Evolutionary conservation across 352 stramenopile genomes (phyloP), one percentile per base, ranked within the genome.

Genomic region (Phytopythium kandeliae): DNA sequence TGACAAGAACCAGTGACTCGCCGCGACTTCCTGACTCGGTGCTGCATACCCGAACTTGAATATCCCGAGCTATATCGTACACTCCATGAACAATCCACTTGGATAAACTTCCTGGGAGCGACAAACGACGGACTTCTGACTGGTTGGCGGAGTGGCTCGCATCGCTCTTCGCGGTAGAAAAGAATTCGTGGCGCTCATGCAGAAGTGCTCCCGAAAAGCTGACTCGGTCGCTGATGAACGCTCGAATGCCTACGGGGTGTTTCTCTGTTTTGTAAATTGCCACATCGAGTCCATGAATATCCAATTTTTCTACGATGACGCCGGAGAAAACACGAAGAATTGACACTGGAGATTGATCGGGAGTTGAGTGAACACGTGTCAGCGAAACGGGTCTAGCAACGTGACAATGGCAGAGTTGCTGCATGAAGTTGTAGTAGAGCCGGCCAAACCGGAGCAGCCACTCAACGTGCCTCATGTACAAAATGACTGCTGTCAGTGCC

Each of bases 381-480:
- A n/a, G 38, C 8, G 11, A 26, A 45, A 31, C 21, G 13, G 38
- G 21, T 33, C 22, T 5, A 15, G 24, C 11, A n/a, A 33, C 22
- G 10, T 46, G 22, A 4, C 24, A 8, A 33, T 46, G 34, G 7
- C 15, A 10, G 10, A 53, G 15, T 25, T 53, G 47, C 22, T 24
- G 22, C 4, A 44, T 25, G 9, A 53, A 53, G 24, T 58, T 66
- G 41, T 69, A 38, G 28, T 86, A 88, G 19, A 88, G 21, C 10
- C 58, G 59, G 9, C 64, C 62, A 51, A 89, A 87, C 15, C 43
- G 62, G 60, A 87, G 81, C 22, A 93, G 30, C 76, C 80, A 89
- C 44, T 90, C 83, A 9, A 91, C 61, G 17, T 85, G 76, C 46
- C 85, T 90, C 2, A 63, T 77, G 59, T 93, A 91, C 8, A 93